Percentiles rank a stretch among this genome's conserved stretches.
These are phyloP conservation scores for Lagerstroemia speciosa DNA, from an alignment of 345 rosid genomes.

Conservation along the genomic window DNA sequence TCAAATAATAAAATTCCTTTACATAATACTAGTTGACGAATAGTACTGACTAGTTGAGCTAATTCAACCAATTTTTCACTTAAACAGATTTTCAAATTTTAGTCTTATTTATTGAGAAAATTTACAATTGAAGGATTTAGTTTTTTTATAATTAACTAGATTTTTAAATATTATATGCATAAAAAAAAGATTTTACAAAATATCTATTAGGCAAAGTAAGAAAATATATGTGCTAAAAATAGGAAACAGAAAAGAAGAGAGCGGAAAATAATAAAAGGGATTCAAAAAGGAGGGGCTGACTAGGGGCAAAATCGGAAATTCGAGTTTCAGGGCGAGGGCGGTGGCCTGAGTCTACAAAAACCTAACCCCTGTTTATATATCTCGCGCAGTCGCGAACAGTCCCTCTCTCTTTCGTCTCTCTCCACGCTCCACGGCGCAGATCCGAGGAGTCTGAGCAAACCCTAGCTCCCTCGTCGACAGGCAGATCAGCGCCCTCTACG, in stretches of 20 bases:
- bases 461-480: background rate
- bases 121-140: too few relatives aligned
- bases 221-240: background rate
- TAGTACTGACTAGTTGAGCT: too few relatives aligned
- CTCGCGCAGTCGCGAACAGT: background rate
- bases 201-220: too few relatives aligned
- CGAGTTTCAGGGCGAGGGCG: background rate
- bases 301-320: slow-evolving; percentile 1
- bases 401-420: background rate
- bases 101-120: too few relatives aligned
- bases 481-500: slow-evolving; percentile 5
- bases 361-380: slow-evolving; percentile 7
- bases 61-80: too few relatives aligned
- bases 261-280: background rate
- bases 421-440: slow-evolving; percentile 79
- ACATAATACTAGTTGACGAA: too few relatives aligned
- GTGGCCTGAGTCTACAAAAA: background rate
- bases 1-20: too few relatives aligned
- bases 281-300: background rate
- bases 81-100: too few relatives aligned
- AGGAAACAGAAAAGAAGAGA: background rate
- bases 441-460: slow-evolving; percentile 90
- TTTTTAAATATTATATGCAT: too few relatives aligned
- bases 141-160: too few relatives aligned
- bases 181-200: too few relatives aligned